Conservation (phyloP, 306 rosid species). For the Acmispon strigosus region DNA sequence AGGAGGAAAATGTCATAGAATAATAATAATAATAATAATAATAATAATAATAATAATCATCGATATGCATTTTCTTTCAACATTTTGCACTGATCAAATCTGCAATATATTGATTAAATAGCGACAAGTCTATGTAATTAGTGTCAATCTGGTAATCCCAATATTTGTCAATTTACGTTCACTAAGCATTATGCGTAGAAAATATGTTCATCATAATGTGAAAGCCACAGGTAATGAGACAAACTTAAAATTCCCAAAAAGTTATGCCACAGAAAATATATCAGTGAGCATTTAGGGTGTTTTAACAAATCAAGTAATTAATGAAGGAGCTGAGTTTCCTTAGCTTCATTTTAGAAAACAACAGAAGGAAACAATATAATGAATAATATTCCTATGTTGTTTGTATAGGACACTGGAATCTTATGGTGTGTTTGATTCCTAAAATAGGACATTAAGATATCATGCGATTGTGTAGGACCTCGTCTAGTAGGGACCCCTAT, state of each 20-base stretch:
- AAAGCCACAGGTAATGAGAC: neutral
- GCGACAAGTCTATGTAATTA: neutral
- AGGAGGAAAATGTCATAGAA: constrained; percentile 14
- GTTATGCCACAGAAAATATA: neutral
- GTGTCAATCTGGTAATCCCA: neutral
- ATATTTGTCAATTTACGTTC: neutral
- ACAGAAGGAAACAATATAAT: neutral
- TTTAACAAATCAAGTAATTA: neutral
- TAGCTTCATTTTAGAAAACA: neutral
- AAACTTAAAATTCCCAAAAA: neutral
- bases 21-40: too few relatives aligned
- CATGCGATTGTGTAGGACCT: neutral
- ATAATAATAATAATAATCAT: neutral
- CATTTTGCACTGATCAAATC: neutral
- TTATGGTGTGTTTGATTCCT: neutral
- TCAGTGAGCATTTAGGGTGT: neutral
- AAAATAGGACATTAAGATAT: neutral
- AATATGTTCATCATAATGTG: neutral
- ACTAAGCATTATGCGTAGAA: neutral
- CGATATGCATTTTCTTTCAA: neutral
- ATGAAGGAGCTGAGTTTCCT: neutral
- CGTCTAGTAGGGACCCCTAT: too few relatives aligned
- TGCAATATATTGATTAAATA: constrained; percentile 10
- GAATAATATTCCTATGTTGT: neutral
- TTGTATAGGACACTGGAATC: neutral